phyloP scores from a whole-genome alignment of 441 rosid genomes.

The Populus hybrid region DNA sequence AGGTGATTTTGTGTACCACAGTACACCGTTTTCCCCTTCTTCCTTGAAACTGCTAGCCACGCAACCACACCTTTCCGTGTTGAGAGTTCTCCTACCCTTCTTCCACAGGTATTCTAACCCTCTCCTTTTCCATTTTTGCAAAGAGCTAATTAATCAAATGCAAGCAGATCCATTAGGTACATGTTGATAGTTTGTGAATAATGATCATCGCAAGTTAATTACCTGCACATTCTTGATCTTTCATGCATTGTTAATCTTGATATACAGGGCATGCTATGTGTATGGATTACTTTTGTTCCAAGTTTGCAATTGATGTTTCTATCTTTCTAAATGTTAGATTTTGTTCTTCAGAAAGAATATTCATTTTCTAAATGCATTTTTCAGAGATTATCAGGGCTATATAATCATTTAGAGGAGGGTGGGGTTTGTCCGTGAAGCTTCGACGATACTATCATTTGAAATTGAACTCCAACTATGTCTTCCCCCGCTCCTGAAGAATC shows the following conservation, averaged over 20 bases:
- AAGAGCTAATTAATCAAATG: too few species aligned
- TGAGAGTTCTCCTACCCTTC: neutral
- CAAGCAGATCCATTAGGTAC: neutral
- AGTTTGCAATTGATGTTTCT: neutral
- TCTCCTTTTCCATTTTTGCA: neutral
- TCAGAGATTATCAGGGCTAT: neutral
- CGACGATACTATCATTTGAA: neutral
- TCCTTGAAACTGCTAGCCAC: neutral
- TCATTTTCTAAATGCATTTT: neutral
- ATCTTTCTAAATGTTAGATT: neutral
- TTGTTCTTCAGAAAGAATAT: neutral
- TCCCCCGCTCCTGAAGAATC: slow-evolving; percentile 30
- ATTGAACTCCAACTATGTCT: slow-evolving; percentile 20
- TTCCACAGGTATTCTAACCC: neutral
- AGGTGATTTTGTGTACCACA: neutral
- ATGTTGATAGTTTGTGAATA: neutral
- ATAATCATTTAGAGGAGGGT: neutral
- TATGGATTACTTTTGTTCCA: neutral
- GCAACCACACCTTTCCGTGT: neutral
- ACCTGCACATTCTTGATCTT: neutral
- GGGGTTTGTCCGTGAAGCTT: neutral
- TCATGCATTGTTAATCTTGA: neutral
- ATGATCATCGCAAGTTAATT: neutral
- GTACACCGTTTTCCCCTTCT: neutral
- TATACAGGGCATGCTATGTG: neutral